Evolutionary conservation across 805 yeast species (phyloP).

Genomic region (Torulaspora quercuum): DNA sequence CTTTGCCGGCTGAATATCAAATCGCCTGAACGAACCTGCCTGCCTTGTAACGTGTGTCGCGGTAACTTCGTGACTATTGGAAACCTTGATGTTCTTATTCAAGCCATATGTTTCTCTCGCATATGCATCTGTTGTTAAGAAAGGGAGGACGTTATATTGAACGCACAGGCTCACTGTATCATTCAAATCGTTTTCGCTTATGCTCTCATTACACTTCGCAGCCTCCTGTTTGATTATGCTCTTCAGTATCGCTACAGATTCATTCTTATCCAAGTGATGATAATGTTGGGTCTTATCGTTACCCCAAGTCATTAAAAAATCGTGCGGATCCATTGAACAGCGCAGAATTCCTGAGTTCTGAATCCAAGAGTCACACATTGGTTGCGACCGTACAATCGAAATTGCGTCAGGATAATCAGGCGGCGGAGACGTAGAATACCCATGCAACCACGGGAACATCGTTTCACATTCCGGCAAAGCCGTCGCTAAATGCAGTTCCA

Average conservation of each 20-base stretch:
- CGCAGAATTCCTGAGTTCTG: constrained; percentile 45
- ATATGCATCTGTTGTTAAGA: constrained; percentile 44
- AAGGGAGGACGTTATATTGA: constrained; percentile 34
- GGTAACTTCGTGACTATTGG: constrained; percentile 10
- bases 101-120: constrained; percentile 23
- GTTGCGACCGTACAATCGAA: constrained; percentile 34
- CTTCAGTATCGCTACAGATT: constrained; percentile 25
- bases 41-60: constrained; percentile 34
- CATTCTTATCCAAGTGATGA: constrained; percentile 13
- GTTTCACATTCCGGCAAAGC: constrained; percentile 59
- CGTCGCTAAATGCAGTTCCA: constrained; percentile 13
- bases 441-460: constrained; percentile 92
- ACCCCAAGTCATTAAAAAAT: constrained; percentile 50
- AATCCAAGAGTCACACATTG: constrained; percentile 16
- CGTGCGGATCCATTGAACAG: constrained; percentile 53
- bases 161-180: constrained; percentile 21
- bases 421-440: constrained; percentile 55
- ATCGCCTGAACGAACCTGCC: constrained; percentile 77
- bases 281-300: constrained; percentile 39
- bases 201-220: constrained; percentile 7
- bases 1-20: constrained; percentile 82
- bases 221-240: constrained; percentile 13
- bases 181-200: constrained; percentile 32
- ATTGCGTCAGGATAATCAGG: constrained; percentile 48
- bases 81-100: constrained; percentile 12